A percentile compares a stretch with the other conserved stretches of the same genome.
These are phyloP conservation scores for Scheffersomyces cryptocercus DNA, from an alignment of 1,139 yeast species.

Conservation along the genomic window DNA sequence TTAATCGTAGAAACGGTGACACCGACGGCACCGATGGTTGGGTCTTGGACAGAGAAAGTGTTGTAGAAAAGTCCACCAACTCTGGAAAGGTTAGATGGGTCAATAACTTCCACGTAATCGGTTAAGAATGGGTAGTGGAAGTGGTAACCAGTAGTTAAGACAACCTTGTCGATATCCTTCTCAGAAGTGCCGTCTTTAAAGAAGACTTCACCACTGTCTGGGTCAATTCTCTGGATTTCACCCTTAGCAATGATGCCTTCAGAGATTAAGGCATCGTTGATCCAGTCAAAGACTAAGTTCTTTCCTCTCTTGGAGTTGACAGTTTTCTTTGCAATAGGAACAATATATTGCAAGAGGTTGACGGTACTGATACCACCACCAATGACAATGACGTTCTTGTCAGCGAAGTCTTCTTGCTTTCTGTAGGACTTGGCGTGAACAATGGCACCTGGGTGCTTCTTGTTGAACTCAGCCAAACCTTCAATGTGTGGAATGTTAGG, in stretches of 20 bases:
- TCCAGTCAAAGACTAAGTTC: constrained; percentile 30
- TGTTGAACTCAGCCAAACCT: constrained; percentile 54
- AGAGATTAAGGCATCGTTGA: constrained; percentile 26
- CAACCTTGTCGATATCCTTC: constrained; percentile 26
- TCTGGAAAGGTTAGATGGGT: constrained; percentile 27
- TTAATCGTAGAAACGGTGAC: constrained; percentile 39
- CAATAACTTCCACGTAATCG: constrained; percentile 19
- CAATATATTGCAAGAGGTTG: constrained; percentile 52
- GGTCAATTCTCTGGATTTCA: constrained; percentile 24
- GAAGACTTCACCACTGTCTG: constrained; percentile 26
- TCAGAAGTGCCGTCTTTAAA: constrained; percentile 38
- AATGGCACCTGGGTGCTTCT: constrained; percentile 44
- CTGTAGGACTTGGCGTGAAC: constrained; percentile 62
- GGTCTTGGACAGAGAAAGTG: constrained; percentile 42
- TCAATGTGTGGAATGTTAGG: constrained; percentile 54
- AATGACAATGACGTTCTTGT: constrained; percentile 45
- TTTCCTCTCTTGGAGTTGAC: constrained; percentile 37
- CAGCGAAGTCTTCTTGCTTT: constrained; percentile 41
- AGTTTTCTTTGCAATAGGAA: constrained; percentile 41
- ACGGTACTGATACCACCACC: constrained; percentile 55
- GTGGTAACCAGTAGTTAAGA: constrained; percentile 41
- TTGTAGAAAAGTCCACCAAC: constrained; percentile 40
- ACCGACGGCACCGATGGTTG: constrained; percentile 44
- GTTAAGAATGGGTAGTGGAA: constrained; percentile 36
- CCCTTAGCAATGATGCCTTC: constrained; percentile 35